Evolutionary conservation across 257 asterid genomes (phyloP).

Genomic region (Nicotiana noctiflora): DNA sequence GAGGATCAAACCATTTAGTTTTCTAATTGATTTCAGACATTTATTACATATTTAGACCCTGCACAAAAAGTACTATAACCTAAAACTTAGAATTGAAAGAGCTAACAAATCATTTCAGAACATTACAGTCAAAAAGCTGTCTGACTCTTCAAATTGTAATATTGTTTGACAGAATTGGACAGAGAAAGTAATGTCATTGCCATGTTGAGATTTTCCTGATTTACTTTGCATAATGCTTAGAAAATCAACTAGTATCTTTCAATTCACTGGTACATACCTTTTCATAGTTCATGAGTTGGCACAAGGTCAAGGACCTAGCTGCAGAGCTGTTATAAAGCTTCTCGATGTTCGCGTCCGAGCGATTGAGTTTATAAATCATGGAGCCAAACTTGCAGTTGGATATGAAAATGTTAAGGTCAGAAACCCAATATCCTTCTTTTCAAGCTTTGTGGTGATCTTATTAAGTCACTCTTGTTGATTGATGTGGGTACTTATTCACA

Average conservation of each 20-base stretch:
- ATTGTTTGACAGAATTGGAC: neutral
- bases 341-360: constrained; percentile 53
- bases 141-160: neutral
- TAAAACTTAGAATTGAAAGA: neutral
- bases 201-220: neutral
- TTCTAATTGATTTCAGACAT: neutral
- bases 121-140: neutral
- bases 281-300: constrained; percentile 53
- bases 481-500: neutral
- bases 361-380: constrained; percentile 44
- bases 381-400: constrained; percentile 66
- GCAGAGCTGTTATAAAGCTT: constrained; percentile 64
- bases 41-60: neutral
- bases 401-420: constrained; percentile 68
- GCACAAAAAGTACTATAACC: neutral
- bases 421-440: neutral
- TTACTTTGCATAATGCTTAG: neutral
- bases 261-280: constrained; percentile 14
- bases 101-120: neutral
- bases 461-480: neutral
- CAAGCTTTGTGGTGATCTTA: neutral
- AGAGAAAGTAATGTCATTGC: constrained; percentile 5
- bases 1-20: neutral
- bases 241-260: neutral
- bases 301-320: constrained; percentile 48